Percentiles rank a stretch among this genome's conserved stretches.
Evolutionary conservation across 345 rosid genomes (phyloP).

Genomic region (Bretschneidera sinensis): DNA sequence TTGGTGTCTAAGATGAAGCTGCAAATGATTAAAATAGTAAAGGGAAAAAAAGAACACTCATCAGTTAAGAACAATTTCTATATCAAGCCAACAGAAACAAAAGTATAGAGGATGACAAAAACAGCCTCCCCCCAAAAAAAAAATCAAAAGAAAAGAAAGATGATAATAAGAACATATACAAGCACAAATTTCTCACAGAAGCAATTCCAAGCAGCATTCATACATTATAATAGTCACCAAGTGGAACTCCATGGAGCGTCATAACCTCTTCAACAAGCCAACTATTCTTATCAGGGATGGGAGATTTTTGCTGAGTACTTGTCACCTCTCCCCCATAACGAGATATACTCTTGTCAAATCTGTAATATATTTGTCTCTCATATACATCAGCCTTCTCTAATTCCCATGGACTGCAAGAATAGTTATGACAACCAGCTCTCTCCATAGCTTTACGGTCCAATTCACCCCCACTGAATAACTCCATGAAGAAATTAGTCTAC

Average conservation of each 20-base stretch:
- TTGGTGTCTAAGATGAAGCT: slow-evolving; percentile 84
- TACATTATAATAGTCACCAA: slow-evolving; percentile 86
- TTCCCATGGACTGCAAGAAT: slow-evolving; percentile 90
- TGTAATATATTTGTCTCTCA: slow-evolving; percentile 79
- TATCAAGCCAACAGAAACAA: background rate
- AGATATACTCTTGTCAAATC: slow-evolving; percentile 68
- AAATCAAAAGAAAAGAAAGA: background rate
- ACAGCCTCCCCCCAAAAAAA: background rate
- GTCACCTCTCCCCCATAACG: slow-evolving; percentile 95
- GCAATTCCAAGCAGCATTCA: slow-evolving; percentile 3
- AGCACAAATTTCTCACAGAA: background rate
- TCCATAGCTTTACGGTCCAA: slow-evolving; percentile 80
- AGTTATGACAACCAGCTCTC: slow-evolving; percentile 76
- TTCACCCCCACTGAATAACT: slow-evolving; percentile 74
- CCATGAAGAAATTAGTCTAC: slow-evolving; percentile 69
- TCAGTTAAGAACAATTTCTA: background rate
- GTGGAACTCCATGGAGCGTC: slow-evolving; percentile 91
- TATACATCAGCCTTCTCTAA: slow-evolving; percentile 69
- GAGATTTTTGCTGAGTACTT: slow-evolving; percentile 80
- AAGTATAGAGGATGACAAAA: background rate
- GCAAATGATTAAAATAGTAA: slow-evolving; percentile 24
- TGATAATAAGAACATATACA: background rate
- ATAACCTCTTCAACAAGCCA: slow-evolving; percentile 91
- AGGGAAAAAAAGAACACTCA: no score
- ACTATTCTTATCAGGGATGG: slow-evolving; percentile 54